These are phyloP conservation scores for Talaromyces thailandensis DNA, from an alignment of 495 filamentous ascomycete species.

Conservation along the genomic window DNA sequence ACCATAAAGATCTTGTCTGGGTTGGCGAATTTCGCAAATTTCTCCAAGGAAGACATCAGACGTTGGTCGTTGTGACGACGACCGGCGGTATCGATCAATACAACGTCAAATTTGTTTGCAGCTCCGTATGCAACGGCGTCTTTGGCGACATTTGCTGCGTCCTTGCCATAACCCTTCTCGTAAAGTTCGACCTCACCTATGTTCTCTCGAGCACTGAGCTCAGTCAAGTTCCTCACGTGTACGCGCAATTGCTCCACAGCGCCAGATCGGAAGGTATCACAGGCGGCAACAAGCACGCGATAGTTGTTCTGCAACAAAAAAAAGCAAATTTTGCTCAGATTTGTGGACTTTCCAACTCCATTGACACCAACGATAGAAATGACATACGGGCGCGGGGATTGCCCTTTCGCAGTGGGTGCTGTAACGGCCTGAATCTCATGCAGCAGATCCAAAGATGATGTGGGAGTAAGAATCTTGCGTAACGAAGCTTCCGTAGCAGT, in stretches of 20 bases:
- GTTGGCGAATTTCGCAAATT: conserved; percentile 89
- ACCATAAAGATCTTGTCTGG: conserved; percentile 99
- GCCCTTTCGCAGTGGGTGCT: conserved; percentile 40
- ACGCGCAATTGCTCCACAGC: conserved; percentile 95
- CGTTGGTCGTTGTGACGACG: conserved; percentile 91
- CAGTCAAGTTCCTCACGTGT: conserved; percentile 82
- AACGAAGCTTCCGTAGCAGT: conserved; percentile 83
- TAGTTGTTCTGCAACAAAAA: conserved; percentile 96
- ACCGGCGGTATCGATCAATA: conserved; percentile 93
- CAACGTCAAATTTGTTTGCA: conserved; percentile 74
- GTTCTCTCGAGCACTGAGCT: conserved; percentile 71
- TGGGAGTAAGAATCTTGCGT: conserved; percentile 90
- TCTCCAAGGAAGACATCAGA: conserved; percentile 90
- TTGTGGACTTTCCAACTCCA: conserved; percentile 95
- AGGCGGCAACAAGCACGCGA: conserved; percentile 89
- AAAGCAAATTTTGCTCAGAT: conserved; percentile 92
- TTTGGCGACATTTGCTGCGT: conserved; percentile 89
- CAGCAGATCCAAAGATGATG: conserved; percentile 85
- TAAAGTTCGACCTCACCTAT: conserved; percentile 77
- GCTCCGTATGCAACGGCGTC: conserved; percentile 79
- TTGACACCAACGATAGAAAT: conserved; percentile 98
- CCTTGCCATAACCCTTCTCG: conserved; percentile 95
- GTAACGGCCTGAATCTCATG: conserved; percentile 82
- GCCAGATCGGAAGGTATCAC: conserved; percentile 94
- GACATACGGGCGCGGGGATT: conserved; percentile 73